Evolutionary conservation across 805 yeast species (phyloP).

Genomic region (Spathaspora hagerdaliae): DNA sequence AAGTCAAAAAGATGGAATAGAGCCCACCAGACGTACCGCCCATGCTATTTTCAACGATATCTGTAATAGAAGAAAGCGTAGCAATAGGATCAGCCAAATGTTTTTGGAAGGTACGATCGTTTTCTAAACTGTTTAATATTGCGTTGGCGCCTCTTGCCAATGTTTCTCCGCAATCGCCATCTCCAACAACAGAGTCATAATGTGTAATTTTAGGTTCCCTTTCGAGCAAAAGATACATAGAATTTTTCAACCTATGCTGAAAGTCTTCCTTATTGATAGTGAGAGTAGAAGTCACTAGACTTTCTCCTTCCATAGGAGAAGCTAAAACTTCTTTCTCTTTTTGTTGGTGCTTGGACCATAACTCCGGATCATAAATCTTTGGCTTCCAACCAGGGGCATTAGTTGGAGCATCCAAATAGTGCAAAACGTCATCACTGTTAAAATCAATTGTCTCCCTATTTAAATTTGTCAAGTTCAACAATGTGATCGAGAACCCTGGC

Average conservation of each 20-base stretch:
- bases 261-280: constrained; percentile 42
- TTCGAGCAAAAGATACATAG: constrained; percentile 24
- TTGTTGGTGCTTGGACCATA: constrained; percentile 19
- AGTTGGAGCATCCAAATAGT: constrained; percentile 65
- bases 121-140: constrained; percentile 49
- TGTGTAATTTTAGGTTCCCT: constrained; percentile 78
- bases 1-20: constrained; percentile 79
- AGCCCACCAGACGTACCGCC: constrained; percentile 97
- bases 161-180: constrained; percentile 97
- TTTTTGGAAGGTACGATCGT: constrained; percentile 22
- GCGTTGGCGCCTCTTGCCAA: constrained; percentile 78
- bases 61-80: constrained; percentile 69
- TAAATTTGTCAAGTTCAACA: constrained; percentile 63
- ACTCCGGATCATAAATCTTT: constrained; percentile 24
- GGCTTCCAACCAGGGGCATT: constrained; percentile 82
- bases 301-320: constrained; percentile 24
- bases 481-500: constrained; percentile 85
- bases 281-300: constrained; percentile 23
- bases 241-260: constrained; percentile 46
- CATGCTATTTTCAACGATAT: constrained; percentile 82
- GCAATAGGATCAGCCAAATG: constrained; percentile 46
- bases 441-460: constrained; percentile 27
- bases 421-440: constrained; percentile 29
- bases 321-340: constrained; percentile 17
- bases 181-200: constrained; percentile 88